These are phyloP conservation scores for Saccharomyces paradoxus DNA, from an alignment of 805 yeast genomes.

Conservation along the genomic window DNA sequence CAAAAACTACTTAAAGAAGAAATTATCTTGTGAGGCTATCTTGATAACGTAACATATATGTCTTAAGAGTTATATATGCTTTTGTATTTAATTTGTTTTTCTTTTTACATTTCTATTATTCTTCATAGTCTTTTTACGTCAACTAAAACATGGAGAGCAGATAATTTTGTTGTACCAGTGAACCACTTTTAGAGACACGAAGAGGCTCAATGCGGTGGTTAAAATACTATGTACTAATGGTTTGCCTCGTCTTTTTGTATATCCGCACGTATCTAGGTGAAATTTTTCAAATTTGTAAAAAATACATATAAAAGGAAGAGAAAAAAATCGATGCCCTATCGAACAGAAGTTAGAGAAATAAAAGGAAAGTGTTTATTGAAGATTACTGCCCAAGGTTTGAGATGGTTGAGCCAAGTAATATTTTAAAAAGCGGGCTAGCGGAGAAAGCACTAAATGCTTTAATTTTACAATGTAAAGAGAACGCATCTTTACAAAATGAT, in stretches of 20 bases:
- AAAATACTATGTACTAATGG: background rate
- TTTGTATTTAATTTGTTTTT: background rate
- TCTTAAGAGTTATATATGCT: background rate
- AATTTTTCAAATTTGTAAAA: background rate
- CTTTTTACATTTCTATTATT: background rate
- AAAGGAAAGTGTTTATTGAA: background rate
- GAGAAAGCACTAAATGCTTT: conserved; percentile 20
- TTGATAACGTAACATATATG: background rate
- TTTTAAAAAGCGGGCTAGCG: conserved; percentile 1
- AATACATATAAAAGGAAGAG: background rate
- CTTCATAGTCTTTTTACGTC: background rate
- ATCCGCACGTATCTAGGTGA: background rate
- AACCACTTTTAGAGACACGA: background rate
- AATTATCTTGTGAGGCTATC: background rate
- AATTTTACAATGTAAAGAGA: conserved; percentile 25
- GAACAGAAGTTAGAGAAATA: background rate
- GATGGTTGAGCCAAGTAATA: background rate
- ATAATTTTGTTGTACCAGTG: background rate
- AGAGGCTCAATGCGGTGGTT: background rate
- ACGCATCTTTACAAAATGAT: conserved; percentile 22
- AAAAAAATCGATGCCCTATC: background rate
- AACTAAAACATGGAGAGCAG: too few relatives aligned
- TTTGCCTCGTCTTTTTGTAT: background rate
- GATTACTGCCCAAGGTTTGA: background rate
- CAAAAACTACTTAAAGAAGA: background rate